These are phyloP conservation scores for Luffa aegyptiaca DNA, from an alignment of 306 rosid species.

Conservation along the genomic window DNA sequence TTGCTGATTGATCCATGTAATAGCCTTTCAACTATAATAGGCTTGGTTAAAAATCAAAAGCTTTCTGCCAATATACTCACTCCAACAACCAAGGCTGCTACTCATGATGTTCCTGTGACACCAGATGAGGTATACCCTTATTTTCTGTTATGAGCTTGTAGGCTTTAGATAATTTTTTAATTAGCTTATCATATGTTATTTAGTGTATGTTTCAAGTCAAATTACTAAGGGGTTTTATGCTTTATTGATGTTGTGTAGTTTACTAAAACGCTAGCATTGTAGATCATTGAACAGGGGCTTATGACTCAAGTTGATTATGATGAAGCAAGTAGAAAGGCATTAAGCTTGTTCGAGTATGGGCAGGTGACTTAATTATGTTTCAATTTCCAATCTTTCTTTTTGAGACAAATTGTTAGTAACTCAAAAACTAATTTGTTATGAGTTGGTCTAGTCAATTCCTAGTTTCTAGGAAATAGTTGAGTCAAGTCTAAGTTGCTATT, in stretches of 20 bases:
- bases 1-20: not conserved
- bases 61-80: conserved; percentile 70
- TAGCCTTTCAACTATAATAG: conserved; percentile 25
- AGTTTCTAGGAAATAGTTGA: no score
- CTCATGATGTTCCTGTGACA: conserved; percentile 83
- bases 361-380: conserved; percentile 44
- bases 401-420: no score
- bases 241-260: no score
- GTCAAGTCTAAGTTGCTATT: no score
- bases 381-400: not conserved
- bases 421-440: no score
- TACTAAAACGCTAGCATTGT: conserved; percentile 9
- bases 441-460: no score
- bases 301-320: conserved; percentile 73
- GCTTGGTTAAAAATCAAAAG: conserved; percentile 79
- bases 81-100: conserved; percentile 91
- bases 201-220: not conserved
- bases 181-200: not conserved
- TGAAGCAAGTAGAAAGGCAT: conserved; percentile 75
- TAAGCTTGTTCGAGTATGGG: conserved; percentile 69
- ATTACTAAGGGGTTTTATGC: not conserved
- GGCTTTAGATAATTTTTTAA: not conserved
- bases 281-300: conserved; percentile 61
- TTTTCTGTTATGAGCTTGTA: not conserved
- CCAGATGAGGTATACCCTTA: conserved; percentile 63